Percentiles rank a stretch among this genome's conserved stretches.
Evolutionary conservation across 257 asterid genomes (phyloP).

Genomic region (Mentha longifolia): DNA sequence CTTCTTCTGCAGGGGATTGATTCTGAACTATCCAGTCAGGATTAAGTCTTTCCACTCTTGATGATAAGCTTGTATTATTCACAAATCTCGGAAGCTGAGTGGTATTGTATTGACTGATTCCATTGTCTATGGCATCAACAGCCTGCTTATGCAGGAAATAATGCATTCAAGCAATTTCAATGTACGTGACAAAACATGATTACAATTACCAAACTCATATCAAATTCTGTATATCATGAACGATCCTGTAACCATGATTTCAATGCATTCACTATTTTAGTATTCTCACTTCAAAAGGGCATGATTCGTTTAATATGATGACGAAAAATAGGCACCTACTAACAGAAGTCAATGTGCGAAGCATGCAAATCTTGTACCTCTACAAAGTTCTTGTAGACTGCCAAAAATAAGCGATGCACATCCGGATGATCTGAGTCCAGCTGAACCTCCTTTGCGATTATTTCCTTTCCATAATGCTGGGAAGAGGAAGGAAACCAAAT

Average conservation of each 20-base stretch:
- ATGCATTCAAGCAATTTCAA: not conserved
- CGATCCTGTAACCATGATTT: not conserved
- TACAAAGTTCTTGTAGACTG: slow-evolving; percentile 33
- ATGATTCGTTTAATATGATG: not conserved
- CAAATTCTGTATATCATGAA: not conserved
- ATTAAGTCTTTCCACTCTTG: slow-evolving; percentile 33
- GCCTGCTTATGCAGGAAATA: slow-evolving; percentile 12
- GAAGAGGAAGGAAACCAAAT: not conserved
- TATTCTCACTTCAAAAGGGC: not conserved
- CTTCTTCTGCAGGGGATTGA: slow-evolving; percentile 27
- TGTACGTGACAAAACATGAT: not conserved
- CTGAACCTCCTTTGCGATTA: slow-evolving; percentile 32
- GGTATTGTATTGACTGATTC: slow-evolving; percentile 33
- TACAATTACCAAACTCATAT: not conserved
- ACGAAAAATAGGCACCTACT: not conserved
- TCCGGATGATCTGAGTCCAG: slow-evolving; percentile 37
- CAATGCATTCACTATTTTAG: not conserved
- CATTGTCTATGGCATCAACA: slow-evolving; percentile 35
- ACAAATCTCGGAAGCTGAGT: slow-evolving; percentile 30
- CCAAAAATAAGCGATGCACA: no score
- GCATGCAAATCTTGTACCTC: slow-evolving; percentile 30
- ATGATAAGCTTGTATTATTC: slow-evolving; percentile 34
- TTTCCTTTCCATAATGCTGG: slow-evolving; percentile 33
- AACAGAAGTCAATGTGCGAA: not conserved
- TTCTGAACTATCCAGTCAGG: slow-evolving; percentile 31